phyloP scores from a whole-genome alignment of 2,329 filamentous ascomycete species.

The Rutstroemia sydowiana region DNA sequence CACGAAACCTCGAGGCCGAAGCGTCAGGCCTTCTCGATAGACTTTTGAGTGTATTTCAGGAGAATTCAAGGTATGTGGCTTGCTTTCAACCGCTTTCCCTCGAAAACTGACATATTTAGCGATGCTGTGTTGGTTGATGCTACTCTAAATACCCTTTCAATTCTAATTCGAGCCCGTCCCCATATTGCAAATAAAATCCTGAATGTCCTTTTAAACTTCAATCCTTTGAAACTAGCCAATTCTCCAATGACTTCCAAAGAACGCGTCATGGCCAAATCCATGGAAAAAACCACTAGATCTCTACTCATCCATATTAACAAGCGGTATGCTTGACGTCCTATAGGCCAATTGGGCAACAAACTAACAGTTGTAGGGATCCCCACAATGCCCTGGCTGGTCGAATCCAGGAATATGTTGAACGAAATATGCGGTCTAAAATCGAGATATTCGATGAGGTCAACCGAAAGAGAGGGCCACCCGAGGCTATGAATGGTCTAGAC shows the following conservation, averaged over 20 bases:
- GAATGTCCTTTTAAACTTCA: slow-evolving; percentile 80
- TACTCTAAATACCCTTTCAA: slow-evolving; percentile 80
- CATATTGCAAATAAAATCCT: slow-evolving; percentile 79
- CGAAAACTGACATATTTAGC: slow-evolving; percentile 44
- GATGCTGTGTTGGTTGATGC: slow-evolving; percentile 85
- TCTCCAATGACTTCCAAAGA: slow-evolving; percentile 69
- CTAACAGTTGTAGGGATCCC: slow-evolving; percentile 55
- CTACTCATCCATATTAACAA: slow-evolving; percentile 78
- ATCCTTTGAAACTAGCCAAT: slow-evolving; percentile 75
- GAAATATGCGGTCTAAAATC: slow-evolving; percentile 67
- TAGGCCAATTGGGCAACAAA: slow-evolving; percentile 7
- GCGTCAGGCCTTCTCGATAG: slow-evolving; percentile 85
- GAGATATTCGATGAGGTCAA: slow-evolving; percentile 73
- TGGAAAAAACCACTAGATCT: slow-evolving; percentile 87
- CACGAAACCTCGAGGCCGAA: slow-evolving; percentile 82
- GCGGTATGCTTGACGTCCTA: slow-evolving; percentile 42
- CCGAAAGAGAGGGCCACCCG: slow-evolving; percentile 67
- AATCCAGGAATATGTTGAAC: slow-evolving; percentile 83
- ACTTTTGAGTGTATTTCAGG: slow-evolving; percentile 76
- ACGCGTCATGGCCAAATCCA: slow-evolving; percentile 80
- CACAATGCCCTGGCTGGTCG: slow-evolving; percentile 66
- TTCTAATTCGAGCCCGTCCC: slow-evolving; percentile 74
- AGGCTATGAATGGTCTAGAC: slow-evolving; percentile 67
- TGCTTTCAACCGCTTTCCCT: slow-evolving; percentile 9
- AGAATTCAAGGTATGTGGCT: slow-evolving; percentile 65